Base-by-base conservation (phyloP, 176 grass and related monocot species). In the Paspalum vaginatum region DNA sequence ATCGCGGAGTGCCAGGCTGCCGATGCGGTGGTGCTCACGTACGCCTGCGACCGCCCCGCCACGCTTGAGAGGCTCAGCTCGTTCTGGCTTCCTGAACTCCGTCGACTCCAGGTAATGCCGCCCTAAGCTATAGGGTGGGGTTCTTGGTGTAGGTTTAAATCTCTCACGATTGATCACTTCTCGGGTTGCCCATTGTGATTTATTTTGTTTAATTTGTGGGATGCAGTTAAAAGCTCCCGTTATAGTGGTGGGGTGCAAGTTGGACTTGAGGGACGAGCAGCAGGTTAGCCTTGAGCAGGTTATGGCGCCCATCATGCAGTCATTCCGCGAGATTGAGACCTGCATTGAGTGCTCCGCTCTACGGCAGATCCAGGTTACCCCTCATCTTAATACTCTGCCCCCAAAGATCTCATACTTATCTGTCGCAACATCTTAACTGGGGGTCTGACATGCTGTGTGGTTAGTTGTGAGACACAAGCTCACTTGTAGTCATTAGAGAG, bases 281-380 rank as follows among this genome's bases (percentile, higher is more conserved):
- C 93, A 99, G 70, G 84, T 91, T 45, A 86, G 86, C 54, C 84
- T 99, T 61, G 93, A 99, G 75, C 97, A 99, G 88, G 89, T 95
- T 22, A 99, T 99, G 97, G 87, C 86, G 55, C 93, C 93, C 50
- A 99, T 99, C 79, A 99, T 95, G 93, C 97, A 96, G 81, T 84
- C 79, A 18, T 99, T 93, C 74, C 82, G 93, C 3, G 93, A 99
- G 82, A 99, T 99, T 15, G 93, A 99, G 81, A 93, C 97, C 43
- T 99, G 97, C 89, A 99, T 99, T 12, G 97, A 99, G 66, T 99
- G 97, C 64, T 99, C 93, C 2, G 92, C 90, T 17, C 93, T 99
- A 61, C 84, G 96, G 68, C 93, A 99, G 89, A 95, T 99, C 82
- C 97, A 99, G 93, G 97, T 99, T n/a, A 66, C 21, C 47, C 46